Evolutionary conservation across 306 rosid species (phyloP).

Genomic region (Cucurbita pepo): DNA sequence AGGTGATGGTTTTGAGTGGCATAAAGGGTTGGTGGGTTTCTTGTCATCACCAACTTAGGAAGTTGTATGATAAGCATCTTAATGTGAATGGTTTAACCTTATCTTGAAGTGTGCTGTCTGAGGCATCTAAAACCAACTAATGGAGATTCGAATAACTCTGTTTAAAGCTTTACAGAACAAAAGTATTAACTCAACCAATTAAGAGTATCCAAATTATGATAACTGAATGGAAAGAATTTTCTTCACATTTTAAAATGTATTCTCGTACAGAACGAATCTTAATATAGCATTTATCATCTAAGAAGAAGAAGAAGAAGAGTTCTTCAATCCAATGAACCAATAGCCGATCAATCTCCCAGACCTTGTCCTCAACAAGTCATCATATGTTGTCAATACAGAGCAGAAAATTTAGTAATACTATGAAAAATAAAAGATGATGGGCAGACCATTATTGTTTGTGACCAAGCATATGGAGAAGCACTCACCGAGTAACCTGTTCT

Average conservation of each 20-base stretch:
- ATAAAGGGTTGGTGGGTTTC: constrained; percentile 11
- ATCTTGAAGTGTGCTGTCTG: background rate
- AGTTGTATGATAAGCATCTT: constrained; percentile 11
- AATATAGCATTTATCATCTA: background rate
- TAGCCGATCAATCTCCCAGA: background rate
- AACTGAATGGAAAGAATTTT: background rate
- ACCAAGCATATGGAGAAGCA: background rate
- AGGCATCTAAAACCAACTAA: background rate
- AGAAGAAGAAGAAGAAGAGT: background rate
- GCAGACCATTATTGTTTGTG: background rate
- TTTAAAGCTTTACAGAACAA: background rate
- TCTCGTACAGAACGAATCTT: background rate
- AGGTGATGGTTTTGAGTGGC: background rate
- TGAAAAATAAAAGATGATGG: background rate
- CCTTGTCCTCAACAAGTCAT: background rate
- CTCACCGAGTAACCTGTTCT: background rate
- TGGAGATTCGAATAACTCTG: background rate
- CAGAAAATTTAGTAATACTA: background rate
- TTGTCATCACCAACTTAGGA: constrained; percentile 25
- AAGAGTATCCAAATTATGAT: background rate
- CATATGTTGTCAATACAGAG: background rate
- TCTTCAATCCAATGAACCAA: background rate
- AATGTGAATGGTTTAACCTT: background rate
- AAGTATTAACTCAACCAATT: background rate
- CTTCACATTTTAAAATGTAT: background rate